phyloP scores from a whole-genome alignment of 1,284 basidiomycete species.

The Pseudozyma pruni region DNA sequence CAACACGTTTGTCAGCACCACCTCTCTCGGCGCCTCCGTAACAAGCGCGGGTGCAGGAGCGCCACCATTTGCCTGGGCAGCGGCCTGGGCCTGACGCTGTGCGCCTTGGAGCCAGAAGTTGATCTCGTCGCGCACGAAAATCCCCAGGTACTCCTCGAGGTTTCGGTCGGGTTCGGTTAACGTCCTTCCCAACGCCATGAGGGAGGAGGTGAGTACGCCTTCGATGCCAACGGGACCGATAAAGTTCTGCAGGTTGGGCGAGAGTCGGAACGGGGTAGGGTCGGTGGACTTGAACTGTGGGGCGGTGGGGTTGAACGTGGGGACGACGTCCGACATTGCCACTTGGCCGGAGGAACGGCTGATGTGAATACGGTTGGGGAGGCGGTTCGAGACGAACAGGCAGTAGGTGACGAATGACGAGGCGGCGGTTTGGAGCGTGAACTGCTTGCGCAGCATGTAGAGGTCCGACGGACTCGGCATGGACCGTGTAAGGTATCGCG shows the following conservation, averaged over 20 bases:
- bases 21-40: conserved; percentile 72
- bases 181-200: conserved; percentile 90
- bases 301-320: conserved; percentile 71
- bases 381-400: conserved; percentile 84
- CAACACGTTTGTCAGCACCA: conserved; percentile 80
- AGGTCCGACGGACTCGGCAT: conserved; percentile 87
- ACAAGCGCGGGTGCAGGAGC: conserved; percentile 8
- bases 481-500: conserved; percentile 87
- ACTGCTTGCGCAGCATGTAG: conserved; percentile 98
- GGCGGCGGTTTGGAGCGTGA: conserved; percentile 87
- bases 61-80: conserved; percentile 4
- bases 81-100: conserved; percentile 50
- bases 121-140: conserved; percentile 94
- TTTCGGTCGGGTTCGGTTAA: conserved; percentile 92
- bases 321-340: conserved; percentile 65
- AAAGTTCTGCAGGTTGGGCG: conserved; percentile 95
- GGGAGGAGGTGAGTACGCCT: conserved; percentile 83
- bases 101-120: conserved; percentile 74
- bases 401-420: conserved; percentile 92
- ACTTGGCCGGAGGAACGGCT: conserved; percentile 74
- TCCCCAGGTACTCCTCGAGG: conserved; percentile 84
- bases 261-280: conserved; percentile 93
- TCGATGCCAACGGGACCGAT: conserved; percentile 89
- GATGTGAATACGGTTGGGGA: conserved; percentile 86
- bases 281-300: conserved; percentile 84